Percentiles rank a stretch among this genome's conserved stretches.
phyloP scores from a whole-genome alignment of 2,329 filamentous ascomycete genomes.

The Fusarium dlaminii region DNA sequence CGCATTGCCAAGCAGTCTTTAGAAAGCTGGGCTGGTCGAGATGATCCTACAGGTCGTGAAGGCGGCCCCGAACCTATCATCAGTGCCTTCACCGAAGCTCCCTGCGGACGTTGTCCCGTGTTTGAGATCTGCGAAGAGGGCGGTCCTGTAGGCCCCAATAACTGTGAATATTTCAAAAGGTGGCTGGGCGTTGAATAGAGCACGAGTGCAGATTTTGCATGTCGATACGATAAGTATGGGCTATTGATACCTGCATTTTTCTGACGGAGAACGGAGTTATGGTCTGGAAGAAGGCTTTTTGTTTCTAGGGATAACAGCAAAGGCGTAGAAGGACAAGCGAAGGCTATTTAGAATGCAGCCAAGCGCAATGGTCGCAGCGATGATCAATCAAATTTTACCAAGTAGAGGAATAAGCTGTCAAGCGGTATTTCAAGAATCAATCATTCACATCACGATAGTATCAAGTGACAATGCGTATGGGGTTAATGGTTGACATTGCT shows the following conservation, averaged over 20 bases:
- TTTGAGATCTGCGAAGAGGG: slow-evolving; percentile 93
- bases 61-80: slow-evolving; percentile 56
- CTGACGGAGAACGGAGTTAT: slow-evolving; percentile 37
- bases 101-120: slow-evolving; percentile 91
- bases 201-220: slow-evolving; percentile 10
- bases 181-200: slow-evolving; percentile 72
- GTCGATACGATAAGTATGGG: neutral
- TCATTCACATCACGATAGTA: neutral
- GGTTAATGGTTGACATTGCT: slow-evolving; percentile 35
- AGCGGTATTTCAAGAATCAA: neutral
- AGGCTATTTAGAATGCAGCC: slow-evolving; percentile 17
- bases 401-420: neutral
- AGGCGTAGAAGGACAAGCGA: slow-evolving; percentile 37
- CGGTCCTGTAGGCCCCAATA: slow-evolving; percentile 87
- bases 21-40: slow-evolving; percentile 53
- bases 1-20: slow-evolving; percentile 58
- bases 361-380: slow-evolving; percentile 5
- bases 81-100: slow-evolving; percentile 87
- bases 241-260: slow-evolving; percentile 2
- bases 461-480: neutral
- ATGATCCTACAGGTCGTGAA: slow-evolving; percentile 49
- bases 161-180: slow-evolving; percentile 88
- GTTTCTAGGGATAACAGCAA: slow-evolving; percentile 35
- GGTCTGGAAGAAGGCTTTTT: slow-evolving; percentile 22
- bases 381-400: neutral